phyloP scores from a whole-genome alignment of 495 filamentous ascomycete species.

The Penicillium taxi region DNA sequence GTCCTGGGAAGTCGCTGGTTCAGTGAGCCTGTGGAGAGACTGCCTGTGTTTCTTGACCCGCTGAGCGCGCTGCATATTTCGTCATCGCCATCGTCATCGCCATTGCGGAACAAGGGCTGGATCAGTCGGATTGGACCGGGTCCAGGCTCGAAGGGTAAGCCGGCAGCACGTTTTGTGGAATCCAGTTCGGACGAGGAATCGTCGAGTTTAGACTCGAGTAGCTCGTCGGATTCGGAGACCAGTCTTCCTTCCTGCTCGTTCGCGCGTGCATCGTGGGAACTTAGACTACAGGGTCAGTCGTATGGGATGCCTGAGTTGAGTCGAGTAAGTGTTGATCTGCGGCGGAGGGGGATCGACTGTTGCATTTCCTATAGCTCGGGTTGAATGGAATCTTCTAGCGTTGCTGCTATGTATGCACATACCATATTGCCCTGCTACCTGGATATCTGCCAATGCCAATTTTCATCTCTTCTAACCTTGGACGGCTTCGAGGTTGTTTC shows the following conservation, averaged over 20 bases:
- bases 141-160: no score
- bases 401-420: no score
- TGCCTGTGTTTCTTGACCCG: constrained; percentile 36
- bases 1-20: constrained; percentile 35
- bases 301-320: constrained; percentile 32
- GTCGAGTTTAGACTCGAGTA: not conserved
- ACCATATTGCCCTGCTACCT: no score
- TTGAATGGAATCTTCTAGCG: no score
- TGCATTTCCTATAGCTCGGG: no score
- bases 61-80: constrained; percentile 22
- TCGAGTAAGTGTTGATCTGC: constrained; percentile 24
- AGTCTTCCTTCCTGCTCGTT: not conserved
- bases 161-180: no score
- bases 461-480: no score
- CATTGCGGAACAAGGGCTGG: not conserved
- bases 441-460: no score
- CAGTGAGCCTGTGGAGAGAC: constrained; percentile 35
- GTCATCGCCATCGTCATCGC: not conserved
- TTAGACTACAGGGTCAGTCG: constrained; percentile 30
- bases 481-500: no score
- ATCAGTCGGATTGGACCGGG: not conserved
- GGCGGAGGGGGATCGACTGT: constrained; percentile 26
- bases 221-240: not conserved
- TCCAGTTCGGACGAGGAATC: constrained; percentile 6
- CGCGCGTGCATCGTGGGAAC: constrained; percentile 19